These are phyloP conservation scores for Tetrahymena malaccensis DNA, from an alignment of 73 alveolate species.

Conservation along the genomic window DNA sequence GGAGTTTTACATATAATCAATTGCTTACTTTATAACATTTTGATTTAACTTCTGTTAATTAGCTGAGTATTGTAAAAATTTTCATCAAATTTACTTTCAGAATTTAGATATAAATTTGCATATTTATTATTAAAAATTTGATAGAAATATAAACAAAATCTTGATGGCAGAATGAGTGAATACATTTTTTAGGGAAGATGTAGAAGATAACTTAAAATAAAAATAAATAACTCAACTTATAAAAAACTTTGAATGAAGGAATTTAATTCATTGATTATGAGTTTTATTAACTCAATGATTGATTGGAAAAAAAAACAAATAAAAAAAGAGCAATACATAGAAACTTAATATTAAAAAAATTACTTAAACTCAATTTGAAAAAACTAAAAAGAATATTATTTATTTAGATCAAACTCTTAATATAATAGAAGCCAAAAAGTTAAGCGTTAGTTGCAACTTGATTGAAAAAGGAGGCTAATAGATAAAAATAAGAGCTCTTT, in stretches of 20 bases:
- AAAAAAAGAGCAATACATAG: not conserved
- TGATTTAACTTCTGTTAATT: not conserved
- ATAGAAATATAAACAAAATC: not conserved
- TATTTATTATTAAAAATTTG: not conserved
- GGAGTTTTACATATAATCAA: not conserved
- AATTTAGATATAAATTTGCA: too few species aligned
- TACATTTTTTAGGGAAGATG: not conserved
- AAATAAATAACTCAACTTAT: not conserved
- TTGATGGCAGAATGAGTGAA: not conserved
- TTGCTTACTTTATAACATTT: not conserved
- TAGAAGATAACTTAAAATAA: not conserved
- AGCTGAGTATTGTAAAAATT: not conserved
- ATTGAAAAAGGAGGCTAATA: not conserved
- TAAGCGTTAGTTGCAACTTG: not conserved
- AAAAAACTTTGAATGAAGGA: not conserved
- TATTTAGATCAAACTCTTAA: not conserved
- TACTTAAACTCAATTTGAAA: not conserved
- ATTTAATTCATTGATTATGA: not conserved
- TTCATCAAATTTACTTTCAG: not conserved
- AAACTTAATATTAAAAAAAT: too few species aligned
- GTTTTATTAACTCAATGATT: not conserved
- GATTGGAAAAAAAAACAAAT: too few species aligned
- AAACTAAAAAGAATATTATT: too few species aligned
- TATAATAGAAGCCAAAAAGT: not conserved
- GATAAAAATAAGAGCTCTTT: not conserved